Conservation (phyloP, 306 rosid genomes). For the Herpetospermum pedunculosum region DNA sequence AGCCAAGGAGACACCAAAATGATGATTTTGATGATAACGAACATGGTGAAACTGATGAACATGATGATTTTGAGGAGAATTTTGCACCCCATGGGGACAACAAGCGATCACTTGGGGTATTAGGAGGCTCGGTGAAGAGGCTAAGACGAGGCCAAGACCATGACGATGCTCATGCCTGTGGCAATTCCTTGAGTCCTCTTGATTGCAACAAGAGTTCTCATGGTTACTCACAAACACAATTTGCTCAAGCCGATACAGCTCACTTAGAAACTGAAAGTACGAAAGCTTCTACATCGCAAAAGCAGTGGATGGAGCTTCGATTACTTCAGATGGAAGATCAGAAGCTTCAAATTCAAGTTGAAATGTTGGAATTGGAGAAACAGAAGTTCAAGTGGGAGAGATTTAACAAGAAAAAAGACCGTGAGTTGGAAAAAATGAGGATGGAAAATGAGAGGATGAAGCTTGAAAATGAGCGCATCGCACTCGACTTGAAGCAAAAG, state of each 20-base stretch:
- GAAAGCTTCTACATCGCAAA: constrained; percentile 46
- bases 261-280: constrained; percentile 41
- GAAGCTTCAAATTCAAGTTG: constrained; percentile 65
- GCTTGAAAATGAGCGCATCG: constrained; percentile 65
- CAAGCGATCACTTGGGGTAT: constrained; percentile 26
- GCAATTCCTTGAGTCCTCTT: constrained; percentile 35
- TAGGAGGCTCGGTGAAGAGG: constrained; percentile 46
- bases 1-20: constrained; percentile 40
- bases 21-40: constrained; percentile 73
- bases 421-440: constrained; percentile 69
- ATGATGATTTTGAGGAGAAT: constrained; percentile 56
- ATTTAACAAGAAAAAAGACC: constrained; percentile 67
- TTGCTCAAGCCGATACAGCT: constrained; percentile 30
- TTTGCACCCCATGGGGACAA: constrained; percentile 37
- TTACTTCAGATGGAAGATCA: constrained; percentile 67
- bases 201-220: constrained; percentile 35
- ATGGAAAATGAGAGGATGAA: constrained; percentile 78
- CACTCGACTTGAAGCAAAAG: constrained; percentile 56
- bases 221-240: constrained; percentile 24
- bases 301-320: constrained; percentile 65
- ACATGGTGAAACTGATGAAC: constrained; percentile 59
- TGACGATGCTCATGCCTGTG: constrained; percentile 31
- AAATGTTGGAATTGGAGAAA: constrained; percentile 69
- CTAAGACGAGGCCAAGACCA: constrained; percentile 29
- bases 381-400: constrained; percentile 75